phyloP scores from a whole-genome alignment of 225 moss, liverwort and hornwort species.

The Anthoceros angustus region DNA sequence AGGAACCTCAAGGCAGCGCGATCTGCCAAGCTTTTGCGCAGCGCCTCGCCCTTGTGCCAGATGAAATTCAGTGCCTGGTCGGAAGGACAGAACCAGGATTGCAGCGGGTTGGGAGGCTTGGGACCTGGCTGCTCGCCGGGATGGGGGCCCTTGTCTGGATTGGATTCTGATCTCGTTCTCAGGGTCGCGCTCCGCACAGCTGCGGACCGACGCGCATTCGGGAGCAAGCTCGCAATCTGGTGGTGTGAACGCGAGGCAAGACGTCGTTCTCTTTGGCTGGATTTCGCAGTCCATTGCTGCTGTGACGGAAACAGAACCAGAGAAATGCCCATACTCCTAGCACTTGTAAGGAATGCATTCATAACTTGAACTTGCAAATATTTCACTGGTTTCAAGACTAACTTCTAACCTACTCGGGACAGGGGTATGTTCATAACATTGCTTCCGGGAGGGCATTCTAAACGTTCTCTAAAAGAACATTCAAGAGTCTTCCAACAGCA shows the following conservation, averaged over 20 bases:
- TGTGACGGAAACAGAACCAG: too few relatives aligned
- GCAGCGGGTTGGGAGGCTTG: neutral
- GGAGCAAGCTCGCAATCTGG: neutral
- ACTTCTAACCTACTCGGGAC: too few relatives aligned
- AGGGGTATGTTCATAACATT: too few relatives aligned
- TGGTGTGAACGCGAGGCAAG: neutral
- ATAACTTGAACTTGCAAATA: too few relatives aligned
- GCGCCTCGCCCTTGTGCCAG: neutral
- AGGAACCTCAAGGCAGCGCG: neutral
- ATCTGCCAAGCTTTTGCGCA: neutral
- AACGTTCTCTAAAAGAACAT: too few relatives aligned
- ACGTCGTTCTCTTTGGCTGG: too few relatives aligned
- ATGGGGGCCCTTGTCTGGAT: conserved; percentile 1
- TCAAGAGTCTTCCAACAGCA: too few relatives aligned
- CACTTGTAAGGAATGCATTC: too few relatives aligned
- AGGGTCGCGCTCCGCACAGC: neutral
- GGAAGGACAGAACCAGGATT: neutral
- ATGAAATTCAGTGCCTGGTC: neutral
- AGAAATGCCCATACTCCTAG: too few relatives aligned
- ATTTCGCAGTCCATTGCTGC: too few relatives aligned
- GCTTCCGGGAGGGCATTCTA: too few relatives aligned
- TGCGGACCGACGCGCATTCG: neutral
- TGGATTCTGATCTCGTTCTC: neutral
- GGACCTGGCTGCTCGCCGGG: neutral
- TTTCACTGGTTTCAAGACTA: too few relatives aligned